Evolutionary conservation across 2,329 filamentous ascomycete genomes (phyloP).

Genomic region (Cephalotrichum gorgonifer): DNA sequence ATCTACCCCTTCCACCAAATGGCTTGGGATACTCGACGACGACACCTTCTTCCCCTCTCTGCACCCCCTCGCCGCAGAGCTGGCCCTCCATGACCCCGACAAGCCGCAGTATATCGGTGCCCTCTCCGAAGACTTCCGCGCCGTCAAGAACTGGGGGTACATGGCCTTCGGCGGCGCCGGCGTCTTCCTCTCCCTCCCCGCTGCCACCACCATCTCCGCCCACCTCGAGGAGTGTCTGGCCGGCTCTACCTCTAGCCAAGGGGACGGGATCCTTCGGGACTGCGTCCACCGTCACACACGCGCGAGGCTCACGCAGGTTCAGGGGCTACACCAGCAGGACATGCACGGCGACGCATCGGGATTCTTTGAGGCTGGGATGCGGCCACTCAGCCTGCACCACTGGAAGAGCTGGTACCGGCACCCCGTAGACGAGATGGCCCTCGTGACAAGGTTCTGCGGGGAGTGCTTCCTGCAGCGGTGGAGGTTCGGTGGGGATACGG

Average conservation of each 20-base stretch:
- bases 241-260: conserved; percentile 18
- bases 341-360: conserved; percentile 42
- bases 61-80: conserved; percentile 33
- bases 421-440: conserved; percentile 37
- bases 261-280: conserved; percentile 46
- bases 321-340: conserved; percentile 47
- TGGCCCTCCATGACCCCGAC: conserved; percentile 36
- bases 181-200: conserved; percentile 43
- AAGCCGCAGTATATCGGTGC: conserved; percentile 43
- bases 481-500: conserved; percentile 31
- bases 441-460: conserved; percentile 41
- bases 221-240: conserved; percentile 36
- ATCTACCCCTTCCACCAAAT: conserved; percentile 32
- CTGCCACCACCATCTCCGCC: conserved; percentile 35
- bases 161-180: conserved; percentile 54
- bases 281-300: conserved; percentile 46
- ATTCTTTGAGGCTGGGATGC: conserved; percentile 47
- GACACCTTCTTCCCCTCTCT: conserved; percentile 54
- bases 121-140: conserved; percentile 43
- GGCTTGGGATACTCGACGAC: conserved; percentile 50
- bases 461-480: conserved; percentile 49
- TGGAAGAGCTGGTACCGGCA: conserved; percentile 51
- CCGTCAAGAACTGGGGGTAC: conserved; percentile 41
- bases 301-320: conserved; percentile 43
- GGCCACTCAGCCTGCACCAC: conserved; percentile 49